Percentiles rank a stretch among this genome's conserved stretches.
Conservation (phyloP, 352 stramenopile species). For the Globisporangium cylindrosporum region DNA sequence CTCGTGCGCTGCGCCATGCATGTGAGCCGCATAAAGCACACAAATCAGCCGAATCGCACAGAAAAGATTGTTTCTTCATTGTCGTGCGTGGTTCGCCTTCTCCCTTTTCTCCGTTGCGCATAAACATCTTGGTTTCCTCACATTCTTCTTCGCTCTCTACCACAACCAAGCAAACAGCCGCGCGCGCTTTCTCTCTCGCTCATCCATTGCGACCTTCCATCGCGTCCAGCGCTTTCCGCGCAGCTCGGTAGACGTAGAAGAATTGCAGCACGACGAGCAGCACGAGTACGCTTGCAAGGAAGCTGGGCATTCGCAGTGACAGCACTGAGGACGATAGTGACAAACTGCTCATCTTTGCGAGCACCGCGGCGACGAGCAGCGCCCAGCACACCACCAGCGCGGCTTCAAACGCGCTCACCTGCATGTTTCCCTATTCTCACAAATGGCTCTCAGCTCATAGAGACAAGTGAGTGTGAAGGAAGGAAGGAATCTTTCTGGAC, state of each 20-base stretch:
- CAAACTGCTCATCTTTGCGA: constrained; percentile 13
- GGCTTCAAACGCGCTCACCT: constrained; percentile 37
- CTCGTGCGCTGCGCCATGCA: not conserved
- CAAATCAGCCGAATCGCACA: constrained; percentile 7
- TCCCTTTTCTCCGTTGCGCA: not conserved
- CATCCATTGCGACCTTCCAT: constrained; percentile 8
- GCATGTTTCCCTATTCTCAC: constrained; percentile 16
- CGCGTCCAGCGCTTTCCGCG: constrained; percentile 30
- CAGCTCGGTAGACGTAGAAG: constrained; percentile 57
- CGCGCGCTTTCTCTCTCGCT: not conserved
- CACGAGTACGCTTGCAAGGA: constrained; percentile 27
- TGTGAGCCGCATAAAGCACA: constrained; percentile 1
- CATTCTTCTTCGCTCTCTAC: not conserved
- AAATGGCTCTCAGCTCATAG: not conserved
- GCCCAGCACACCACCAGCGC: constrained; percentile 32
- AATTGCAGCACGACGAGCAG: constrained; percentile 50
- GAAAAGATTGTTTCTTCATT: constrained; percentile 2
- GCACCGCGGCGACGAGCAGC: constrained; percentile 27
- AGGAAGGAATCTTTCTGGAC: not conserved
- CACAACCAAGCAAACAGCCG: no score
- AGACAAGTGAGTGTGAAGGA: not conserved
- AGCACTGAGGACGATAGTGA: constrained; percentile 4
- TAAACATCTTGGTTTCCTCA: not conserved
- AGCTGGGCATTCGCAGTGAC: constrained; percentile 13
- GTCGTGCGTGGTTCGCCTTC: not conserved